Conservation (phyloP, 768 basidiomycete genomes). For the Boletales sp. region DNA sequence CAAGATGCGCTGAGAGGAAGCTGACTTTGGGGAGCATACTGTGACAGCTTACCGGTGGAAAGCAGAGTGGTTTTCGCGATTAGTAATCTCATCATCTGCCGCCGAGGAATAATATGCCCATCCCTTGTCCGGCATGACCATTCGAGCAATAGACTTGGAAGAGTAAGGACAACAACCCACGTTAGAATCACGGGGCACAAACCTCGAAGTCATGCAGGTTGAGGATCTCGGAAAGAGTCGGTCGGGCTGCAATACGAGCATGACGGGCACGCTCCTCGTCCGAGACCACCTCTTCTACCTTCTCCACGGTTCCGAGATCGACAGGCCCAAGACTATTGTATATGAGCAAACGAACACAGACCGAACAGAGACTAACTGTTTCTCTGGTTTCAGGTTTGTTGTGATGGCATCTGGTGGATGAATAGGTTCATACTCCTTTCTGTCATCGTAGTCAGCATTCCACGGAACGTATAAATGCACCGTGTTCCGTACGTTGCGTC, state of each 20-base stretch:
- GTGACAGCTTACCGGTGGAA: constrained; percentile 68
- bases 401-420: constrained; percentile 83
- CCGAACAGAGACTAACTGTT: constrained; percentile 54
- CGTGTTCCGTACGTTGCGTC: constrained; percentile 71
- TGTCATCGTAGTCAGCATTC: constrained; percentile 22
- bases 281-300: constrained; percentile 59
- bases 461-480: not conserved
- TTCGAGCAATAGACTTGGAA: constrained; percentile 73
- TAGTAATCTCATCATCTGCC: constrained; percentile 91
- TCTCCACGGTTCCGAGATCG: constrained; percentile 63
- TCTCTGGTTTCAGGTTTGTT: constrained; percentile 75
- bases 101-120: constrained; percentile 99
- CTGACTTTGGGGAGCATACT: not conserved
- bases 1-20: not conserved
- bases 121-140: constrained; percentile 78
- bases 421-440: constrained; percentile 81
- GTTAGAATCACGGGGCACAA: constrained; percentile 2
- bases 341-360: constrained; percentile 1
- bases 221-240: constrained; percentile 73
- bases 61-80: constrained; percentile 85
- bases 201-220: constrained; percentile 96
- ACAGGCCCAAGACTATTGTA: constrained; percentile 63
- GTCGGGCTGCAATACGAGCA: constrained; percentile 57
- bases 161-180: constrained; percentile 5
- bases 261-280: constrained; percentile 70